Evolutionary conservation across 805 yeast species (phyloP).

Genomic region (Teunomyces atbi): DNA sequence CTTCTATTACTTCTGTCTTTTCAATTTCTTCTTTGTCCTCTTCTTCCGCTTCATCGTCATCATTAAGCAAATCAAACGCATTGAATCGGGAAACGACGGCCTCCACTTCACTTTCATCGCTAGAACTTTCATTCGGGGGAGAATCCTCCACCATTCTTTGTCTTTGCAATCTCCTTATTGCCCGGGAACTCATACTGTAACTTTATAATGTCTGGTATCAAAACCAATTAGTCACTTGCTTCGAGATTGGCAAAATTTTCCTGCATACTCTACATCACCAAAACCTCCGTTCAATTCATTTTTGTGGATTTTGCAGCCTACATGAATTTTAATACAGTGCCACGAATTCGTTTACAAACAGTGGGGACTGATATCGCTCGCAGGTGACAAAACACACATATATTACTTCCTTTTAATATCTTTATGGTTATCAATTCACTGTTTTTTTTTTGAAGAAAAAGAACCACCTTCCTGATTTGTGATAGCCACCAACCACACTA

Average conservation of each 20-base stretch:
- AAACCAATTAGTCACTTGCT: slow-evolving; percentile 2
- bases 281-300: neutral
- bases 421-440: too few relatives aligned
- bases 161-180: slow-evolving; percentile 21
- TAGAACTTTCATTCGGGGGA: slow-evolving; percentile 10
- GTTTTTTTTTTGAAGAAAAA: too few relatives aligned
- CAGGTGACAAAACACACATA: too few relatives aligned
- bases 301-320: slow-evolving; percentile 5
- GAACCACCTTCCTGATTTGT: too few relatives aligned
- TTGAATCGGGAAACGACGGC: slow-evolving; percentile 24
- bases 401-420: too few relatives aligned
- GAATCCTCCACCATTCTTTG: slow-evolving; percentile 17
- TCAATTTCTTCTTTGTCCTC: slow-evolving; percentile 16
- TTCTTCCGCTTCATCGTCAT: slow-evolving; percentile 23
- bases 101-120: slow-evolving; percentile 15
- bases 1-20: slow-evolving; percentile 13
- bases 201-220: neutral
- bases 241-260: neutral
- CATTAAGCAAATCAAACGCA: slow-evolving; percentile 46
- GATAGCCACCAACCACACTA: too few relatives aligned
- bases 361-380: too few relatives aligned
- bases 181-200: slow-evolving; percentile 25
- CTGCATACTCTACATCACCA: neutral
- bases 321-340: neutral
- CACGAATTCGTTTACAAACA: neutral